Conservation (phyloP, 352 stramenopile genomes). For the Peronosclerospora sorghi region DNA sequence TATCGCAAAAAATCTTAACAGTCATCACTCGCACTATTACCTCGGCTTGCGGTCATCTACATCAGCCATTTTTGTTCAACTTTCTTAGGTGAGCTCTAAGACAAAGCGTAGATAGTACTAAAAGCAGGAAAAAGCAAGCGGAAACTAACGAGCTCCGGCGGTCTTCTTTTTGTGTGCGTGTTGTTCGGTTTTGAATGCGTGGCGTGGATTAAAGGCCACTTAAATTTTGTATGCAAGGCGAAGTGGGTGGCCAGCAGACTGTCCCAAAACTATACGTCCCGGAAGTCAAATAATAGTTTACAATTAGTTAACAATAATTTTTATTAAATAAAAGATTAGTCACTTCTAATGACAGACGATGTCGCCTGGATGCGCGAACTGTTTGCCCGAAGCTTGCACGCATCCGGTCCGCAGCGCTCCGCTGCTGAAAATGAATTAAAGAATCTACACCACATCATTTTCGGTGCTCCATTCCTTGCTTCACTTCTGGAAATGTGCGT, state of each 20-base stretch:
- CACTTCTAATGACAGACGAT: slow-evolving; percentile 13
- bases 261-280: slow-evolving; percentile 3
- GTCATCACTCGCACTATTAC: slow-evolving; percentile 9
- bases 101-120: slow-evolving; percentile 12
- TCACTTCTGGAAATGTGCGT: slow-evolving; percentile 38
- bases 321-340: not conserved
- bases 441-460: slow-evolving; percentile 25
- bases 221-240: slow-evolving; percentile 50
- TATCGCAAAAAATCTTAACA: not conserved
- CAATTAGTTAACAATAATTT: not conserved
- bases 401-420: slow-evolving; percentile 26
- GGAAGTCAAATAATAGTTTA: not conserved
- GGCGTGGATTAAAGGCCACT: slow-evolving; percentile 27
- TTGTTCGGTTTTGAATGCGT: slow-evolving; percentile 26
- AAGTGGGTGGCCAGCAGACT: slow-evolving; percentile 52
- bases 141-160: slow-evolving; percentile 16
- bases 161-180: slow-evolving; percentile 31
- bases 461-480: slow-evolving; percentile 28
- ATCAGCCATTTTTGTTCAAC: slow-evolving; percentile 58
- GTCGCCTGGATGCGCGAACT: slow-evolving; percentile 35
- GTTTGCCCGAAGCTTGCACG: slow-evolving; percentile 33
- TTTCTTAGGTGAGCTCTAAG: slow-evolving; percentile 10
- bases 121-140: slow-evolving; percentile 11
- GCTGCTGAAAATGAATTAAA: slow-evolving; percentile 48
- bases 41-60: slow-evolving; percentile 61